These are phyloP conservation scores for Cryphonectria carpinicola DNA, from an alignment of 2,329 filamentous ascomycete genomes.

Conservation along the genomic window DNA sequence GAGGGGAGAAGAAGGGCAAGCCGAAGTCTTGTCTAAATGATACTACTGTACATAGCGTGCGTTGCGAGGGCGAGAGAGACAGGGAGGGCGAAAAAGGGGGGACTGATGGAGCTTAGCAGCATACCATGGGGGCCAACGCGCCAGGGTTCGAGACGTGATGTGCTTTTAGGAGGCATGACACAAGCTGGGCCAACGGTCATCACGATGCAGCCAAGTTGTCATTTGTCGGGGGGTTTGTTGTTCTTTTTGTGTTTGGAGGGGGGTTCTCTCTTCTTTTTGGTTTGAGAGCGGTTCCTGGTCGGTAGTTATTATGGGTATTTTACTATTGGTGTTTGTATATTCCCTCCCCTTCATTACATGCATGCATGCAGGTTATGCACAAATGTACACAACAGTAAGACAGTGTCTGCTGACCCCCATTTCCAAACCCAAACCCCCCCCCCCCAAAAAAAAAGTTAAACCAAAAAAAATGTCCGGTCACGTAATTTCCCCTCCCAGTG, in stretches of 20 bases:
- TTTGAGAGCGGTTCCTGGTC: too few relatives aligned
- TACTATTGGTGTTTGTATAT: not conserved
- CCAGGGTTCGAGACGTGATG: slow-evolving; percentile 4
- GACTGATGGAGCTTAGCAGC: not conserved
- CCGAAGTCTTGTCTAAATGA: not conserved
- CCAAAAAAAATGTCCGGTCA: not conserved
- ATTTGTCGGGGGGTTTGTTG: not conserved
- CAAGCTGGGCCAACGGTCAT: not conserved
- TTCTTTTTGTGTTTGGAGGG: too few relatives aligned
- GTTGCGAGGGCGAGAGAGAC: not conserved
- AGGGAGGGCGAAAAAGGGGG: not conserved
- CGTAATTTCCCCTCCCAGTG: slow-evolving; percentile 16
- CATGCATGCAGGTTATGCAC: not conserved
- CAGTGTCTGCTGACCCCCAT: not conserved
- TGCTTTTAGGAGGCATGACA: slow-evolving; percentile 16
- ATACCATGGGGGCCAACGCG: not conserved
- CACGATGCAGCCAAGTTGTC: not conserved
- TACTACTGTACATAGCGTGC: not conserved
- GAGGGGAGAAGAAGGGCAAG: not conserved
- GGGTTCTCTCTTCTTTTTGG: too few relatives aligned
- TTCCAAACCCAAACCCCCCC: too few relatives aligned
- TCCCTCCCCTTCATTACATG: not conserved
- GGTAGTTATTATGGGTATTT: not conserved
- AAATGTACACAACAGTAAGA: not conserved
- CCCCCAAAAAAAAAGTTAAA: too few relatives aligned